phyloP scores from a whole-genome alignment of 768 basidiomycete genomes.

The Porphyrellus cyaneotinctus region DNA sequence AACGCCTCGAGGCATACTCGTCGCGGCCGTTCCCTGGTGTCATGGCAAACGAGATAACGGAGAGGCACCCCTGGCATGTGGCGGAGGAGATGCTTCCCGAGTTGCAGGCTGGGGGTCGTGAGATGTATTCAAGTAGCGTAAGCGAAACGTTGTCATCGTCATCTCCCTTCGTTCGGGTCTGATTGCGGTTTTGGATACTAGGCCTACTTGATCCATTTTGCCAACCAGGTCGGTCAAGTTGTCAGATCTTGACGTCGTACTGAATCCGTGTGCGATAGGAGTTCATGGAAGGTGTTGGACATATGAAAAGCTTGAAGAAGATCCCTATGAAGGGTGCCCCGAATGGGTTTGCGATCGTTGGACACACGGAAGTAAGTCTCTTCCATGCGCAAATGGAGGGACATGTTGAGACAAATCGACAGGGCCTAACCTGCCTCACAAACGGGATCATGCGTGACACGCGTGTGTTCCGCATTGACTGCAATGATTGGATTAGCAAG shows the following conservation, averaged over 20 bases:
- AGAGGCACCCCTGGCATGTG: not conserved
- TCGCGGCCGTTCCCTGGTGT: not conserved
- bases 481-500: not conserved
- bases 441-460: not conserved
- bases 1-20: not conserved
- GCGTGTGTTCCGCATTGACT: slow-evolving; percentile 1
- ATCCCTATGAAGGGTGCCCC: not conserved
- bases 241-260: not conserved
- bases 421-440: not conserved
- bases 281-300: not conserved
- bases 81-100: slow-evolving; percentile 3
- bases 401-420: not conserved
- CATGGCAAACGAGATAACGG: not conserved
- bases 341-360: not conserved
- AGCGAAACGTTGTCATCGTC: not conserved
- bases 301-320: not conserved
- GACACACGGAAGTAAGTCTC: not conserved
- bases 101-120: not conserved
- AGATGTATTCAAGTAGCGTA: not conserved
- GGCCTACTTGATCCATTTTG: not conserved
- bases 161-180: too few relatives aligned
- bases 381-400: not conserved
- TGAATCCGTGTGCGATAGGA: not conserved
- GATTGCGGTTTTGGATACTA: not conserved
- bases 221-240: not conserved